These are phyloP conservation scores for Chlamydomonas incerta DNA, from an alignment of 139 green algal genomes.

Conservation along the genomic window DNA sequence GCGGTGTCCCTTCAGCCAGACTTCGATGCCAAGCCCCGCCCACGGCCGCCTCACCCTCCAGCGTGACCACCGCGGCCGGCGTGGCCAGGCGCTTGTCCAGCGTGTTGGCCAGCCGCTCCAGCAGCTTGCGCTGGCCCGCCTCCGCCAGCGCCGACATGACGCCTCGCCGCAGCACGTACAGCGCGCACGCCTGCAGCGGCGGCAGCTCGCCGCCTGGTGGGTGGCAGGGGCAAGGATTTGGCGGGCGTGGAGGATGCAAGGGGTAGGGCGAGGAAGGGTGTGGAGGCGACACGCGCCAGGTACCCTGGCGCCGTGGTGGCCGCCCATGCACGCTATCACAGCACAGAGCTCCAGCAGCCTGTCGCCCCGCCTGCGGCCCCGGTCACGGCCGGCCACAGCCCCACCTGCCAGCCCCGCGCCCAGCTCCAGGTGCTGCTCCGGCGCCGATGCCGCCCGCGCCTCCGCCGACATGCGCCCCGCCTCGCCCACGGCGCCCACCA, in stretches of 20 bases:
- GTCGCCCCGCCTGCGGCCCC: no score
- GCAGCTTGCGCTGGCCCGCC: slow-evolving; percentile 71
- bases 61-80: slow-evolving; percentile 65
- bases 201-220: slow-evolving; percentile 25
- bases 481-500: slow-evolving; percentile 12
- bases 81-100: slow-evolving; percentile 43
- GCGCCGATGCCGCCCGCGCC: not conserved
- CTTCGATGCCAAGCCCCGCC: no score
- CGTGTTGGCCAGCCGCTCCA: slow-evolving; percentile 61
- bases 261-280: no score
- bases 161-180: slow-evolving; percentile 85
- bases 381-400: no score
- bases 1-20: no score
- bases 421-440: not conserved
- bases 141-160: slow-evolving; percentile 84
- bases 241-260: no score
- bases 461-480: slow-evolving; percentile 16
- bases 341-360: no score
- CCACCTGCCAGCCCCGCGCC: slow-evolving; percentile 41
- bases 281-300: no score
- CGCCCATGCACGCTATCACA: no score
- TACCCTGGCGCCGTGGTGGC: no score
- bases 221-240: no score
- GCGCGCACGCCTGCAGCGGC: slow-evolving; percentile 71
- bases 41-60: slow-evolving; percentile 65